phyloP scores from a whole-genome alignment of 2,329 filamentous ascomycete species.

The Penicillium brevicompactum region DNA sequence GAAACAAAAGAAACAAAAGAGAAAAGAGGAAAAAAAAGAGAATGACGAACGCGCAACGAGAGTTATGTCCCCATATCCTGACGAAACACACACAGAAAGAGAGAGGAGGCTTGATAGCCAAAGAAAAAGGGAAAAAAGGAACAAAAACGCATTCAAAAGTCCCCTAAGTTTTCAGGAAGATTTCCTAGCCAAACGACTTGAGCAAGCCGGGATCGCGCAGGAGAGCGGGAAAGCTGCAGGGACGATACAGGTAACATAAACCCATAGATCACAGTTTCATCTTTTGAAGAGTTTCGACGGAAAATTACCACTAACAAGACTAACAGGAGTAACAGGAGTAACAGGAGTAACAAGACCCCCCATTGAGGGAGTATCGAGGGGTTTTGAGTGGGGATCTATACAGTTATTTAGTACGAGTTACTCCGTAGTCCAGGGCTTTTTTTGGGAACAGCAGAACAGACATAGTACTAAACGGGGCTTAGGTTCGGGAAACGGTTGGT shows the following conservation, averaged over 20 bases:
- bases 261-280: conserved; percentile 19
- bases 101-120: conserved; percentile 21
- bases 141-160: conserved; percentile 21
- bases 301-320: conserved; percentile 18
- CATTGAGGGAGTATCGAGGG: conserved; percentile 8
- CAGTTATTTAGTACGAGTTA: neutral
- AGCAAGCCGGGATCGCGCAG: conserved; percentile 29
- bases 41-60: conserved; percentile 24
- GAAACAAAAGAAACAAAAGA: conserved; percentile 12
- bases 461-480: neutral
- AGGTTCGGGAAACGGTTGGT: conserved; percentile 21
- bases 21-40: conserved; percentile 15
- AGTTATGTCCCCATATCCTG: conserved; percentile 17
- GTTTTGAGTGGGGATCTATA: conserved; percentile 3
- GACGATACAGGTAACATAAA: conserved; percentile 17
- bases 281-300: conserved; percentile 22
- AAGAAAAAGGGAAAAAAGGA: conserved; percentile 20
- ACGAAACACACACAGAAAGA: conserved; percentile 6
- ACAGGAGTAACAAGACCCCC: neutral
- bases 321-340: too few relatives aligned
- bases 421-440: too few relatives aligned
- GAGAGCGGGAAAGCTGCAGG: conserved; percentile 36
- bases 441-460: too few relatives aligned
- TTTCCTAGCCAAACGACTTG: conserved; percentile 21
- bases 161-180: conserved; percentile 16